Base-by-base conservation (phyloP, 1,284 basidiomycete species). In the Cryptococcus depauperatus region DNA sequence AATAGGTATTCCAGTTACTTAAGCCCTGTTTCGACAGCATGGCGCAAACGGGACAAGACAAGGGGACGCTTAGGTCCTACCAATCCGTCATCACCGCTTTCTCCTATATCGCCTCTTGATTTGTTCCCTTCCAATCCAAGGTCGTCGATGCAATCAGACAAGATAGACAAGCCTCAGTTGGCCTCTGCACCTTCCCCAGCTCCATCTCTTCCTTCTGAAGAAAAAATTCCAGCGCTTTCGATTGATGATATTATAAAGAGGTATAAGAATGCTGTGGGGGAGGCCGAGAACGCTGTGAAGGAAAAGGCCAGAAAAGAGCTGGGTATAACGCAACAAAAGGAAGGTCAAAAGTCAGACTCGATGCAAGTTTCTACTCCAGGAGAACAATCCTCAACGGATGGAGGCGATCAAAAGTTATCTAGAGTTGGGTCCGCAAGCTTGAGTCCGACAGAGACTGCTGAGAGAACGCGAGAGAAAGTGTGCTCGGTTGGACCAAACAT, bases 201-300 rank as follows among this genome's bases (percentile, higher is more conserved):
- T 6, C 5, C 35, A 9, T 38, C n/a, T 7, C 40, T 37, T 11
- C 16, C 18, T 1, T 13, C 26, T 32, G 25, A 33, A 16, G 26
- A 22, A 22, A 18, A 27, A 7, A 25, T 37, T 6, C 51, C 53
- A 4, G 56, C 61, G 35, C 52, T 58, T 43, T 63, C 66, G 1
- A 73, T 73, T 37, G 63, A 66, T 32, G 74, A 75, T 32, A 74
- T 76, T 47, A 63, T 75, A 34, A 51, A 60, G 7, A 51, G 56
- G 11, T 72, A 75, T 47, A 61, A 62, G 19, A 56, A 50, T 0
- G 49, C 62, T 0, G 47, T 66, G 11, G 46, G 50, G n/a, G 46
- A 43, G 0, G 57, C 66, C 1, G 37, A 58, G 13, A 49, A 37
- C 33, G 51, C 47, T 11, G 57, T 56, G 3, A 55, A 57, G 28